Conservation (phyloP, 2,329 filamentous ascomycete species). For the Cercospora citrullina region DNA sequence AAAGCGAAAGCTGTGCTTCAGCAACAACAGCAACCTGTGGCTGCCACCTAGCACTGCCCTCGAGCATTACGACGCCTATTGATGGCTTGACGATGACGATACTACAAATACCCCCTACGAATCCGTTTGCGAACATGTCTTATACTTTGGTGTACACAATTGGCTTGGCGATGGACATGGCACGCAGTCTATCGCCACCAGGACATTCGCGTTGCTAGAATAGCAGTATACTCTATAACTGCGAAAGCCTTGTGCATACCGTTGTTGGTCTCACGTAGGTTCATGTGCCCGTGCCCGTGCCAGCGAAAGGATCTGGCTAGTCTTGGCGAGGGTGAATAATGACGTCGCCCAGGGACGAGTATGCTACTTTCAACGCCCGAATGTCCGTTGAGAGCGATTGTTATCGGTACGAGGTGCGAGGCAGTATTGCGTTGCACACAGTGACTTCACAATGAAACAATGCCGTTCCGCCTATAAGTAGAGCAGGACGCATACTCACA, state of each 20-base stretch:
- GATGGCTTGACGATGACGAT: background rate
- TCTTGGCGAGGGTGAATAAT: background rate
- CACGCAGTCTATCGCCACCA: background rate
- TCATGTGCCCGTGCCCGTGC: background rate
- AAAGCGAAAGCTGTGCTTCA: conserved; percentile 24
- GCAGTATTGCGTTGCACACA: background rate
- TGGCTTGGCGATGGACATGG: background rate
- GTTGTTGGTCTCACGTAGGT: background rate
- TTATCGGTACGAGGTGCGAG: background rate
- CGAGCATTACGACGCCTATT: background rate
- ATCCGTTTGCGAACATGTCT: conserved; percentile 5
- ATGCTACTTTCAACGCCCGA: background rate
- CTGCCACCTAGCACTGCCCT: background rate
- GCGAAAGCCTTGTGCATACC: background rate
- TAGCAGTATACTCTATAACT: background rate
- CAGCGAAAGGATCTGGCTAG: background rate
- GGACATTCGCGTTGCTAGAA: background rate
- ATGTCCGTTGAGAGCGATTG: background rate
- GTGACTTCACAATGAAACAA: background rate
- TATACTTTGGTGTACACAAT: background rate
- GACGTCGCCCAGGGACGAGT: background rate
- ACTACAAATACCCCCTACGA: background rate
- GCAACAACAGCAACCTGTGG: conserved; percentile 1
- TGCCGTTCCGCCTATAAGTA: background rate
- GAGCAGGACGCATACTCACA: background rate